Evolutionary conservation across 176 grass and related monocot species (phyloP).

Genomic region (Oryza meyeriana): DNA sequence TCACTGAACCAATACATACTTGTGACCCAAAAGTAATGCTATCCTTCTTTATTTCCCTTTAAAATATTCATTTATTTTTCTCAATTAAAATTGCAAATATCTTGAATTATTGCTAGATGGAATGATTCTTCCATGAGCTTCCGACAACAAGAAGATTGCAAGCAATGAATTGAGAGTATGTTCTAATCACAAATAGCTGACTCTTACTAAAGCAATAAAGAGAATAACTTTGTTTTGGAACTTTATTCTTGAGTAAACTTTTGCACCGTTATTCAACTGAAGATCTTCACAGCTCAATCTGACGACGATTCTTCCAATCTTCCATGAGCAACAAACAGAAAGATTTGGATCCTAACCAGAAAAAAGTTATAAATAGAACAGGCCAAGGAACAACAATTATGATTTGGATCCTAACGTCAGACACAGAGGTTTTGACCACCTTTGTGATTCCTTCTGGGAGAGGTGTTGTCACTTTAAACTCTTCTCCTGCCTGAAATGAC

Average conservation of each 20-base stretch:
- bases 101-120: conserved; percentile 11
- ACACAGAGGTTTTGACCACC: not conserved
- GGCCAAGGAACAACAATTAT: not conserved
- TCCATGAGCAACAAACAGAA: not conserved
- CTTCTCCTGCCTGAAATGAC: not conserved
- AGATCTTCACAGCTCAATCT: not conserved
- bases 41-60: not conserved
- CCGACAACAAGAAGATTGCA: not conserved
- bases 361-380: not conserved
- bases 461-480: not conserved
- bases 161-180: conserved; percentile 1
- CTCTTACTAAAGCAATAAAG: not conserved
- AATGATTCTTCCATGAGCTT: not conserved
- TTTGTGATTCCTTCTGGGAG: no score
- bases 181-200: conserved; percentile 11
- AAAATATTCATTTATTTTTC: not conserved
- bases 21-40: conserved; percentile 5
- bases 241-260: not conserved
- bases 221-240: not conserved
- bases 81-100: not conserved
- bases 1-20: conserved; percentile 28
- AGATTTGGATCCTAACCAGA: conserved; percentile 5
- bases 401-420: not conserved
- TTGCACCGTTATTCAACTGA: not conserved
- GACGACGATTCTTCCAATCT: not conserved